Evolutionary conservation across 2,329 filamentous ascomycete species (phyloP), one percentile per base, ranked within the genome.

Genomic region (Verticillium zaregamsianum): DNA sequence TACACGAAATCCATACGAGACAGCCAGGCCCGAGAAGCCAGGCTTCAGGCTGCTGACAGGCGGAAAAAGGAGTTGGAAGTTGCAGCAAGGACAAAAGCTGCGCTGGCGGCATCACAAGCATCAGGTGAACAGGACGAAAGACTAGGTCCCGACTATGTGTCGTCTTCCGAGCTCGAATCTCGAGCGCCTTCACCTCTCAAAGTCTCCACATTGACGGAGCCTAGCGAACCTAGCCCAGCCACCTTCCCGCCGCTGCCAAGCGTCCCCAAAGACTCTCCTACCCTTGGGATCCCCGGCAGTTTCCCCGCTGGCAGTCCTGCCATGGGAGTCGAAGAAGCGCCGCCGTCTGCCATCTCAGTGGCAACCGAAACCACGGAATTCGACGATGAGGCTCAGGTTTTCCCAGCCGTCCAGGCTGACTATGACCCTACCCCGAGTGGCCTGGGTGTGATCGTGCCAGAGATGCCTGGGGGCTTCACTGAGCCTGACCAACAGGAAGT

Each of bases 1-100:
- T 94, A 96, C 73, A 93, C 87, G 68, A 91, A 90, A 71, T 92
- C 90, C n/a, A 87, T 95, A 57, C 85, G 89, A 65, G 90, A 92
- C 70, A 90, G 80, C 68, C 88, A 91, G 70, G 87, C 84, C 62
- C 75, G 79, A n/a, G 82, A 83, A 62, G 81, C 80, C 59, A 80
- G 81, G 70, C 77, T 81, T 71, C 77, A 77, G 59, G 83, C 83
- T 37, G 82, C 81, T 25, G 82, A 86, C 64, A 83, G 80, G 66
- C 78, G 80, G 64, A 82, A 75, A 68, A 78, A 79, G 70, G 82
- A 84, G 65, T 73, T 81, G 69, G 79, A 83, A 67, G 76, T 76
- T 63, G 77, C 77, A 58, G 75, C 78, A 61, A 73, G 75, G 65
- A 71, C 78, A 62, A 76, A 83, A 69, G 71, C 69, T 15, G 65